Base-by-base conservation (phyloP, 257 asterid genomes). In the Plantago ovata region DNA sequence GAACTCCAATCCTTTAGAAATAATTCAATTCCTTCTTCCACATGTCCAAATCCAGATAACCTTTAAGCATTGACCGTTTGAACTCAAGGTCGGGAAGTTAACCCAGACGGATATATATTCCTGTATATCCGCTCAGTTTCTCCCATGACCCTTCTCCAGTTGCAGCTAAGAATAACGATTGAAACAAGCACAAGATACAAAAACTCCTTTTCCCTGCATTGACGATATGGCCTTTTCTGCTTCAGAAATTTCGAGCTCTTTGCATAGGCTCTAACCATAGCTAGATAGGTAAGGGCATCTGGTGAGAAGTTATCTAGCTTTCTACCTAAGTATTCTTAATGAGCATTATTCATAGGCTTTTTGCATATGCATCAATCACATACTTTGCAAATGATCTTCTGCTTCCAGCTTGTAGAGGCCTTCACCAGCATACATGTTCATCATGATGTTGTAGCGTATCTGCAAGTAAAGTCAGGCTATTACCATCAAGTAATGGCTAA, bases 371-470 rank as follows among this genome's bases (percentile, higher is more conserved):
- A n/a, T n/a, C n/a, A n/a, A n/a, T n/a, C 95, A n/a, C n/a, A 83
- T 87, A 71, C 73, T 69, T 39, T 50, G 73, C 64, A 81, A 23
- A 60, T 83, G 82, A 42, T 74, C 67, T 63, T 81, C 90, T 38
- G 86, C 95, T 69, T 87, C 93, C 1, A n/a, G n/a, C n/a, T 43
- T 65, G 69, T 72, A 44, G 59, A 80, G 84, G 40, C 96, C 95
- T 20, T 62, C 75, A 59, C 72, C 50, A 10, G 90, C 88, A 68
- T 75, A 81, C 56, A 80, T 65, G 23, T 79, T 83, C 46, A 87
- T 77, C 86, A 85, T 78, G 39, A 87, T 70, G 48, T 76, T 80
- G 83, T 75, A 81, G 81, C 94, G 67, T 77, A 91, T 80, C 98
- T 91, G 77, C 65, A 47, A 55, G 56, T n/a, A 13, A 16, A 62